Evolutionary conservation across 192 early-diverging fungal species (phyloP).

Genomic region (Backusella australiensis): DNA sequence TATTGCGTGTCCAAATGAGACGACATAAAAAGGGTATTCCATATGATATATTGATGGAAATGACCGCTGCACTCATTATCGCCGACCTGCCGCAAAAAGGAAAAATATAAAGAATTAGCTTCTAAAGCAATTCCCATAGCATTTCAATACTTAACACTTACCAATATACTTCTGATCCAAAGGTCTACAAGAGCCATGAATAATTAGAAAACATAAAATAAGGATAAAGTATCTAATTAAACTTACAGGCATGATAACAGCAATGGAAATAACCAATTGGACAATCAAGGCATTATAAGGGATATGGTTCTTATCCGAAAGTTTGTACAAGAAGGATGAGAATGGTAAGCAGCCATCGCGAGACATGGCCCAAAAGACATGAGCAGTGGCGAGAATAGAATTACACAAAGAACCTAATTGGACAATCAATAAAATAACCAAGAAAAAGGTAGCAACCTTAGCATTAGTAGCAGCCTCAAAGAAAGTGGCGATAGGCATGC

Average conservation of each 20-base stretch:
- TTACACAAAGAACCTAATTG: slow-evolving; percentile 46
- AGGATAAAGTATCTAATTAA: background rate
- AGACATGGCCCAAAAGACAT: slow-evolving; percentile 49
- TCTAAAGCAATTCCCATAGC: too few relatives aligned
- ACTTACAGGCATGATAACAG: slow-evolving; percentile 40
- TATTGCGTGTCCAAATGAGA: slow-evolving; percentile 35
- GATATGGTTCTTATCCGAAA: slow-evolving; percentile 32
- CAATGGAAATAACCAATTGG: slow-evolving; percentile 31
- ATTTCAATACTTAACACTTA: too few relatives aligned
- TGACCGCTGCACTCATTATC: slow-evolving; percentile 46
- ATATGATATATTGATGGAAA: slow-evolving; percentile 43
- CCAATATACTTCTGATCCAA: slow-evolving; percentile 36
- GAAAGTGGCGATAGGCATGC: slow-evolving; percentile 37
- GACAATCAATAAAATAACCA: slow-evolving; percentile 39
- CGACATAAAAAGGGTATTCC: slow-evolving; percentile 46
- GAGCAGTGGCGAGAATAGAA: slow-evolving; percentile 37
- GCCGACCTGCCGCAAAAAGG: slow-evolving; percentile 15
- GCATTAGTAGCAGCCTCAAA: slow-evolving; percentile 36
- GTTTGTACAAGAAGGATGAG: slow-evolving; percentile 38
- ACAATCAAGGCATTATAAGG: slow-evolving; percentile 38
- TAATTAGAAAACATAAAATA: background rate
- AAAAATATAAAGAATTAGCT: too few relatives aligned
- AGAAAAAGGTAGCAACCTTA: slow-evolving; percentile 31
- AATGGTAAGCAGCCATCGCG: slow-evolving; percentile 49
- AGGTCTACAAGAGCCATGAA: slow-evolving; percentile 14